Percentiles rank a stretch among this genome's conserved stretches.
Conservation (phyloP, 2,329 filamentous ascomycete genomes). For the Pseudogymnoascus sp. region DNA sequence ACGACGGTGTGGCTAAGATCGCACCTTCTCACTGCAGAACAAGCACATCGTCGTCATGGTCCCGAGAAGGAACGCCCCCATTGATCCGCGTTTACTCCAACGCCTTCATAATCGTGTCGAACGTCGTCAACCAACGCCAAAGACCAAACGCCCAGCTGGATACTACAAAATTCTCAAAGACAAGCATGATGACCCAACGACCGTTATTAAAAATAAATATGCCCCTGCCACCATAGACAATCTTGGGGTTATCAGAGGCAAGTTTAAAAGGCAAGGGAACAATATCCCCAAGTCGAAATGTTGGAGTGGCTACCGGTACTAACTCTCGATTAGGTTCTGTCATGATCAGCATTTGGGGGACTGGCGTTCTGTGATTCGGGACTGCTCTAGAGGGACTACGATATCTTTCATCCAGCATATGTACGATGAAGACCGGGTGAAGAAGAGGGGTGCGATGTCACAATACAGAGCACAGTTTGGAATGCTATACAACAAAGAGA, state of each 20-base stretch:
- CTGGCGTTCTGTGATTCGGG: neutral
- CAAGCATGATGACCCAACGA: conserved; percentile 11
- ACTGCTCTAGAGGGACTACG: conserved; percentile 10
- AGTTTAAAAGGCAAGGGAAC: conserved; percentile 24
- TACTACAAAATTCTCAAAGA: conserved; percentile 14
- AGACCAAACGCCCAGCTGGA: conserved; percentile 11
- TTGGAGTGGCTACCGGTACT: neutral
- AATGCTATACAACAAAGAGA: conserved; percentile 12
- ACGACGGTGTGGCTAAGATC: neutral
- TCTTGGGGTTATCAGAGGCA: conserved; percentile 21
- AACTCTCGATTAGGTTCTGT: too few relatives aligned
- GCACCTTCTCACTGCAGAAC: neutral
- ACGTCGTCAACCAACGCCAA: conserved; percentile 13
- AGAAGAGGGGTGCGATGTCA: conserved; percentile 10
- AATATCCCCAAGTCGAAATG: neutral
- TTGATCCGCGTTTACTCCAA: neutral
- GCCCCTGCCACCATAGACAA: conserved; percentile 22
- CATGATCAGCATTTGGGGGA: too few relatives aligned
- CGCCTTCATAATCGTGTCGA: conserved; percentile 14
- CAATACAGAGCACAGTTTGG: conserved; percentile 14
- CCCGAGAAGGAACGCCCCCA: neutral
- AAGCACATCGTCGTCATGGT: neutral
- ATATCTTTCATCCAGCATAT: conserved; percentile 12
- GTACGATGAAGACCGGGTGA: conserved; percentile 8
- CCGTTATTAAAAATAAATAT: conserved; percentile 7